A percentile compares a stretch with the other conserved stretches of the same genome.
phyloP scores from a whole-genome alignment of 2,329 filamentous ascomycete species.

The Raffaelea deltoideospora region DNA sequence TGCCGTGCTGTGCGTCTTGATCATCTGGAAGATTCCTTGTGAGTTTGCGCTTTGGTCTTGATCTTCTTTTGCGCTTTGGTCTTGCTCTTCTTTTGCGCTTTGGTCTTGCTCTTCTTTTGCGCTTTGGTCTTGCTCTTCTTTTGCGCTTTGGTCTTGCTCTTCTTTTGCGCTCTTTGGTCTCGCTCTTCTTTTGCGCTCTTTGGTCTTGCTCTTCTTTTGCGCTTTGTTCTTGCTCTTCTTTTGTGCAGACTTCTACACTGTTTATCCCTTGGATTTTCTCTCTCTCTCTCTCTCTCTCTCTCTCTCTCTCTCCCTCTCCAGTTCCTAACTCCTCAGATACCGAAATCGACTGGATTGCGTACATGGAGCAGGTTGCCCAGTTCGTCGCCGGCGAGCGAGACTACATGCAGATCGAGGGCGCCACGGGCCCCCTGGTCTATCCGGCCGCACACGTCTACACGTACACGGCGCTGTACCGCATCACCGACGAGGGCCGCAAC shows the following conservation, averaged over 20 bases:
- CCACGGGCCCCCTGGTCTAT: slow-evolving; percentile 88
- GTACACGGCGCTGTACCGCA: slow-evolving; percentile 62
- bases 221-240: too few relatives aligned
- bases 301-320: neutral
- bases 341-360: slow-evolving; percentile 94
- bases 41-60: too few relatives aligned
- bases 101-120: too few relatives aligned
- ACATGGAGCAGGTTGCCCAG: slow-evolving; percentile 83
- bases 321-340: slow-evolving; percentile 46
- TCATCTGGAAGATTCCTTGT: slow-evolving; percentile 80
- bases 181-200: too few relatives aligned
- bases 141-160: too few relatives aligned
- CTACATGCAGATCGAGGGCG: slow-evolving; percentile 72
- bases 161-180: too few relatives aligned
- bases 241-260: too few relatives aligned
- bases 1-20: slow-evolving; percentile 51
- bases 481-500: slow-evolving; percentile 63
- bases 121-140: too few relatives aligned
- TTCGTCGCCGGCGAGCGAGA: slow-evolving; percentile 75
- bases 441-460: slow-evolving; percentile 88
- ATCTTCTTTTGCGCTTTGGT: too few relatives aligned
- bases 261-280: too few relatives aligned
- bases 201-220: too few relatives aligned
- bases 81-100: too few relatives aligned
- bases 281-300: neutral